A percentile compares a stretch with the other conserved stretches of the same genome.
Conservation (phyloP, 2,329 filamentous ascomycete genomes). For the Stagonosporopsis vannaccii region DNA sequence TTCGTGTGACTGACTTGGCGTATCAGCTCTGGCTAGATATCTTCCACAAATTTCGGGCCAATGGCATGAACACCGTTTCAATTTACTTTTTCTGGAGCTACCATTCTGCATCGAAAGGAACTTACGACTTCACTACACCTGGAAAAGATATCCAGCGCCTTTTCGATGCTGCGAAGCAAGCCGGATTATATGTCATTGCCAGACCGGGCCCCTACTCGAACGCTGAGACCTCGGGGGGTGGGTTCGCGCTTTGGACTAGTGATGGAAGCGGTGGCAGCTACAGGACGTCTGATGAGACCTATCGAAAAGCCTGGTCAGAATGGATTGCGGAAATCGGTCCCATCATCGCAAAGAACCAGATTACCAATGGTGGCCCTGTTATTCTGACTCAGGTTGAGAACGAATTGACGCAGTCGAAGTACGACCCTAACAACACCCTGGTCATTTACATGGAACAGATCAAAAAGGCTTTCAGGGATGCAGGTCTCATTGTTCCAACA, state of each 20-base stretch:
- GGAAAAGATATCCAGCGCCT: constrained; percentile 61
- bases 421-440: constrained; percentile 54
- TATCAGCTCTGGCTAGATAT: constrained; percentile 58
- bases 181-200: constrained; percentile 61
- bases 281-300: constrained; percentile 55
- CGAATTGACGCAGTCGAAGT: constrained; percentile 57
- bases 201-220: constrained; percentile 62
- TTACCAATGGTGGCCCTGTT: constrained; percentile 60
- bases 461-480: constrained; percentile 54
- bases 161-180: constrained; percentile 60
- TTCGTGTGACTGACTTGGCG: not conserved
- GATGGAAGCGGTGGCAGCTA: constrained; percentile 56
- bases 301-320: constrained; percentile 56
- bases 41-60: constrained; percentile 62
- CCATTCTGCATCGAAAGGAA: constrained; percentile 54
- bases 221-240: constrained; percentile 60
- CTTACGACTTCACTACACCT: constrained; percentile 60
- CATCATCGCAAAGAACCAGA: constrained; percentile 59
- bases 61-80: constrained; percentile 61
- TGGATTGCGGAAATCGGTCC: constrained; percentile 57
- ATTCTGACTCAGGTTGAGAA: constrained; percentile 64
- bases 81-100: constrained; percentile 62
- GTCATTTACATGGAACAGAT: constrained; percentile 63
- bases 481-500: constrained; percentile 59
- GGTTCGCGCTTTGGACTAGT: constrained; percentile 56